Evolutionary conservation across 2,329 filamentous ascomycete genomes (phyloP).

Genomic region (Claviceps maximensis): DNA sequence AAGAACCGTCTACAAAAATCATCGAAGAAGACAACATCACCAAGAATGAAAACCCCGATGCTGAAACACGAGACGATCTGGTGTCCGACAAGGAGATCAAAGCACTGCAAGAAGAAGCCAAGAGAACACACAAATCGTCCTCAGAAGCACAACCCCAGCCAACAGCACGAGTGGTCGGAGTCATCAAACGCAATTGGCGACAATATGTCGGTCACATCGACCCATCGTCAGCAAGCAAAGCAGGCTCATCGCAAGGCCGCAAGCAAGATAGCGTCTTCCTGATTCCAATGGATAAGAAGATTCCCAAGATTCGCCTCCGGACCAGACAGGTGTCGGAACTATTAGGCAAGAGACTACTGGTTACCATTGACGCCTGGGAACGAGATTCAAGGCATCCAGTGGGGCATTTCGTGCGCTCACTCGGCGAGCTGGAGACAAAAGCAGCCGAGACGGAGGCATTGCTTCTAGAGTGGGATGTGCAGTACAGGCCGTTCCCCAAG

Average conservation of each 20-base stretch:
- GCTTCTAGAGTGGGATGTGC: slow-evolving; percentile 89
- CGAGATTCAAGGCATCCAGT: slow-evolving; percentile 83
- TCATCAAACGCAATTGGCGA: slow-evolving; percentile 92
- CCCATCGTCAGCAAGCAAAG: slow-evolving; percentile 64
- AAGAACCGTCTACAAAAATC: slow-evolving; percentile 86
- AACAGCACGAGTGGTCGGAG: slow-evolving; percentile 80
- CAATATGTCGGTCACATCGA: slow-evolving; percentile 97
- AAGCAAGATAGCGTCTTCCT: slow-evolving; percentile 90
- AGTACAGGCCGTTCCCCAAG: slow-evolving; percentile 94
- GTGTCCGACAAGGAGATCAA: slow-evolving; percentile 78
- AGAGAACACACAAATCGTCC: slow-evolving; percentile 63
- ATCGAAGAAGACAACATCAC: slow-evolving; percentile 88
- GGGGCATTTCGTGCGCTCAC: slow-evolving; percentile 83
- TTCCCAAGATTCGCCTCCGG: slow-evolving; percentile 88
- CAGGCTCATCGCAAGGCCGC: slow-evolving; percentile 60
- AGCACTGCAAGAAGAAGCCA: slow-evolving; percentile 84
- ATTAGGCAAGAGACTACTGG: slow-evolving; percentile 78
- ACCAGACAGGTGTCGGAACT: slow-evolving; percentile 84
- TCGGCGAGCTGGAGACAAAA: slow-evolving; percentile 91
- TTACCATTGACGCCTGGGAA: slow-evolving; percentile 93
- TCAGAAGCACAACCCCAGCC: slow-evolving; percentile 72
- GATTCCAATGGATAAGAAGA: slow-evolving; percentile 94
- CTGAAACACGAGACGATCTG: slow-evolving; percentile 61
- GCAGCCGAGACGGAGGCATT: slow-evolving; percentile 95
- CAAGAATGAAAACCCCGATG: slow-evolving; percentile 85